phyloP scores from a whole-genome alignment of 257 asterid genomes.

The Solanum habrochaites region DNA sequence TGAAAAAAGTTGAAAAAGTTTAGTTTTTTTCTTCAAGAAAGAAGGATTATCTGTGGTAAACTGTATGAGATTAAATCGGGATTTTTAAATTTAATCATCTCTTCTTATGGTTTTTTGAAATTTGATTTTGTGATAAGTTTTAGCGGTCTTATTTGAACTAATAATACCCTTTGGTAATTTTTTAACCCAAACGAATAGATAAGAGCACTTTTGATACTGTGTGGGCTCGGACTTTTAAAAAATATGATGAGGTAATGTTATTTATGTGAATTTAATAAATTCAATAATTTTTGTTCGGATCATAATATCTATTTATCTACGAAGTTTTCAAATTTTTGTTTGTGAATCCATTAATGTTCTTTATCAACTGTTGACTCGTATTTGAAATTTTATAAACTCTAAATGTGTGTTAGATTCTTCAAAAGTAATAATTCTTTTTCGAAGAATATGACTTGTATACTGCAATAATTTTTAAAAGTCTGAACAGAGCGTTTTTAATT shows the following conservation, averaged over 20 bases:
- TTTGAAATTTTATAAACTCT: neutral
- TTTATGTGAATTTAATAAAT: too few species aligned
- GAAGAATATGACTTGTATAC: neutral
- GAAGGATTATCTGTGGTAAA: neutral
- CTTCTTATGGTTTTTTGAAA: neutral
- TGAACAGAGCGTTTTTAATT: neutral
- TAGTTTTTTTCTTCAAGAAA: neutral
- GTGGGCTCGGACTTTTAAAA: neutral
- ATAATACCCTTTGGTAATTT: neutral
- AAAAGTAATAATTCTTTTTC: neutral
- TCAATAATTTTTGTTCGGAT: accelerated
- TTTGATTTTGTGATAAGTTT: neutral
- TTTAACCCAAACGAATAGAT: neutral
- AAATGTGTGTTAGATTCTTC: neutral
- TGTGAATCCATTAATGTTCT: neutral
- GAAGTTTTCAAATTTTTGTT: neutral
- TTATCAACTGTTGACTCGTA: neutral
- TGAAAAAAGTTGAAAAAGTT: neutral
- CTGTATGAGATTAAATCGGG: neutral
- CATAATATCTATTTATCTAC: neutral
- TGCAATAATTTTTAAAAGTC: too few species aligned
- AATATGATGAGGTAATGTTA: too few species aligned
- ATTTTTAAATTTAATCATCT: neutral
- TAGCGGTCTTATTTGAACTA: neutral
- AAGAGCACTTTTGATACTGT: neutral